Evolutionary conservation across 805 yeast genomes (phyloP).

Genomic region (Myxozyma vanderwaltii): DNA sequence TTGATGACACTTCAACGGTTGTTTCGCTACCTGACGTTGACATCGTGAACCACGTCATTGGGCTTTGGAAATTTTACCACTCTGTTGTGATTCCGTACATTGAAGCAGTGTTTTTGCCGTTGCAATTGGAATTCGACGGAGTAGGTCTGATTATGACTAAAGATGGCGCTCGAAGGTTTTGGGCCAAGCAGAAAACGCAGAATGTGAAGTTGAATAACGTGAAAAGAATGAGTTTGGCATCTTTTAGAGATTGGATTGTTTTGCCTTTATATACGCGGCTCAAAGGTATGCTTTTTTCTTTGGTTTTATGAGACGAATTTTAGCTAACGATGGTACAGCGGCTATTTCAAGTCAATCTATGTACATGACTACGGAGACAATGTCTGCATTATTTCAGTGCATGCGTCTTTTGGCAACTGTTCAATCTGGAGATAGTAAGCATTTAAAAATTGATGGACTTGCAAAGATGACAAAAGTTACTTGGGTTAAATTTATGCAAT

Average conservation of each 20-base stretch:
- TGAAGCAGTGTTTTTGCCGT: slow-evolving; percentile 62
- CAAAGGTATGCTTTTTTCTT: neutral
- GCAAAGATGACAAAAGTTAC: slow-evolving; percentile 1
- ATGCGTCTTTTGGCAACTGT: slow-evolving; percentile 59
- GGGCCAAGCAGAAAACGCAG: slow-evolving; percentile 39
- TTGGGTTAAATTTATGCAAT: neutral
- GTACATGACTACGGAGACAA: slow-evolving; percentile 27
- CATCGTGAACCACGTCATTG: slow-evolving; percentile 22
- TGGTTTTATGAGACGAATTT: neutral
- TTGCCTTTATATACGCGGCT: slow-evolving; percentile 39
- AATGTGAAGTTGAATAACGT: slow-evolving; percentile 35
- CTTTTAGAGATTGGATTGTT: slow-evolving; percentile 44
- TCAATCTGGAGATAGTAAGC: slow-evolving; percentile 57
- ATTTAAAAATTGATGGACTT: slow-evolving; percentile 58
- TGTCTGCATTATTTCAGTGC: slow-evolving; percentile 57
- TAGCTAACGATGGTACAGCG: neutral
- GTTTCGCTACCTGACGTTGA: slow-evolving; percentile 40
- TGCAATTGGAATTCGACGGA: slow-evolving; percentile 55
- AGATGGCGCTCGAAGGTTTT: slow-evolving; percentile 45
- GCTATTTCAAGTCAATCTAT: neutral
- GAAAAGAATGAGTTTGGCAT: slow-evolving; percentile 40
- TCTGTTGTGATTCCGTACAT: slow-evolving; percentile 58
- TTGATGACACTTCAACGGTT: slow-evolving; percentile 45
- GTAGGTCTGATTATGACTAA: slow-evolving; percentile 45
- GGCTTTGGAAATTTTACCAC: slow-evolving; percentile 53